Evolutionary conservation across 257 asterid species (phyloP), one percentile per base, ranked within the genome.

Genomic region (Solanum habrochaites): DNA sequence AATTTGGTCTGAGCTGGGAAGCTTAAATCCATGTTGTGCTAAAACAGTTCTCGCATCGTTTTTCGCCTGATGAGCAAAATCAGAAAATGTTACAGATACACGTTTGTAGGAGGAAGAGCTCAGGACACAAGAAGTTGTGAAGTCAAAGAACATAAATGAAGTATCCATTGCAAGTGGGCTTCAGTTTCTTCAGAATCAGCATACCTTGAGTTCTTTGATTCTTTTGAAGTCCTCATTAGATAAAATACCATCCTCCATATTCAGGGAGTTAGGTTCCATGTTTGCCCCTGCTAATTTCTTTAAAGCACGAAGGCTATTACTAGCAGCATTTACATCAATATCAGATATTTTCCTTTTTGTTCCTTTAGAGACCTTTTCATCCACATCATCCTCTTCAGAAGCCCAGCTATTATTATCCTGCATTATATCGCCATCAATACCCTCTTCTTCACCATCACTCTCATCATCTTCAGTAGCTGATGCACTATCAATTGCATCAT

Each of bases 171-270:
- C 32, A 40, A 49, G 82, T 80, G 20, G 2, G 85, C 67, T 49
- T 81, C 45, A 81, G 70, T 31, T 75, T 64, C 52, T 32, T 49
- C 84, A 72, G 11, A 43, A 52, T 27, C 69, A 78, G 82, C 91
- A 88, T 85, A 97, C 99, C 99, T 92, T 92, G 66, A 93, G 94
- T 91, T 95, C 97, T 93, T 89, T 96, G 88, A 97, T 95, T 91
- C 93, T 90, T 91, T 90, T 94, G 94, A 96, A 97, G 91, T 95
- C 99, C 93, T 97, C 98, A 23, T 96, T 96, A 42, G 99, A 97
- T 66, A 95, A 96, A 89, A 97, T 93, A 40, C 98, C 98, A 85
- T 95, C 98, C 45, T 88, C 70, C 67, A 89, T 42, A 81, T 90
- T 90, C 15, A 89, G 86, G n/a, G 94, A 21, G 80, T 60, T 88